These are phyloP conservation scores for Phytophthora idaei DNA, from an alignment of 352 stramenopile species.

Conservation along the genomic window DNA sequence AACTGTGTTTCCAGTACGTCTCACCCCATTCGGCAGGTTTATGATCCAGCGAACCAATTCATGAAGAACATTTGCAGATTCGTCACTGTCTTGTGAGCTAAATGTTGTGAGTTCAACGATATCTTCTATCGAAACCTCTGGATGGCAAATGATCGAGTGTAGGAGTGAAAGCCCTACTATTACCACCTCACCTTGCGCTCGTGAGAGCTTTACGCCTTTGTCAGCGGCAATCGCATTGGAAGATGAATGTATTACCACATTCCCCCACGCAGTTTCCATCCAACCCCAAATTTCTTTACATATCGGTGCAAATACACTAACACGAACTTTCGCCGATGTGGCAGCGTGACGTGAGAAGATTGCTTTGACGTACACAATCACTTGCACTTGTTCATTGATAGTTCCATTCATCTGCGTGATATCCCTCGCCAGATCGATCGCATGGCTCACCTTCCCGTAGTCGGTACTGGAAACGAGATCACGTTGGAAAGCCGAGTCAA, in stretches of 20 bases:
- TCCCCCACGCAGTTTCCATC: slow-evolving; percentile 28
- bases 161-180: slow-evolving; percentile 17
- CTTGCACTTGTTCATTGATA: slow-evolving; percentile 35
- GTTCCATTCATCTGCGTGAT: slow-evolving; percentile 47
- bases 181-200: slow-evolving; percentile 21
- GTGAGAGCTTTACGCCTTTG: background rate
- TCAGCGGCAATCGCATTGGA: background rate
- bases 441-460: slow-evolving; percentile 42
- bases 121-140: slow-evolving; percentile 21
- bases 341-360: slow-evolving; percentile 23
- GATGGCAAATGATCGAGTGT: slow-evolving; percentile 18
- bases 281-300: slow-evolving; percentile 36
- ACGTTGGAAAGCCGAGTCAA: slow-evolving; percentile 22
- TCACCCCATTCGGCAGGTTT: background rate
- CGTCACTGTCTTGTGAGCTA: background rate
- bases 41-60: slow-evolving; percentile 18
- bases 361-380: slow-evolving; percentile 39
- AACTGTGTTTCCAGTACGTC: background rate
- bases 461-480: slow-evolving; percentile 34
- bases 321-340: background rate
- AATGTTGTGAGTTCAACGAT: slow-evolving; percentile 26
- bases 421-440: slow-evolving; percentile 39
- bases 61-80: slow-evolving; percentile 14
- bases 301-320: slow-evolving; percentile 21
- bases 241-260: background rate